These are phyloP conservation scores for Fusarium piperis DNA, from an alignment of 2,329 filamentous ascomycete species.

Conservation along the genomic window DNA sequence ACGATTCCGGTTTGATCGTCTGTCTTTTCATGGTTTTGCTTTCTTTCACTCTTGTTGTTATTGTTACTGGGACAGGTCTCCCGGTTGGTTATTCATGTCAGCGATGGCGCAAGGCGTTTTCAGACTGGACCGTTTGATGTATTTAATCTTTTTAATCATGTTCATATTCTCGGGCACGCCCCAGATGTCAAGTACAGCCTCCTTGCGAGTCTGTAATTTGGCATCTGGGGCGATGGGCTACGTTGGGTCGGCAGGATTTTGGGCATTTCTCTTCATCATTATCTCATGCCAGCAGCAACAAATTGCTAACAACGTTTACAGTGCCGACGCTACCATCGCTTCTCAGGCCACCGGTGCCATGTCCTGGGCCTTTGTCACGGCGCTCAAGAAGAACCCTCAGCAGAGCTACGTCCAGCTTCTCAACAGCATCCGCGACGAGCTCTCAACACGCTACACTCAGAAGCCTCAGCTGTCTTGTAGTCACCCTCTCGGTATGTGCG, in stretches of 20 bases:
- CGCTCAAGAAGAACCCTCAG: slow-evolving; percentile 95
- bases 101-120: slow-evolving; percentile 35
- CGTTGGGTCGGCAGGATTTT: slow-evolving; percentile 48
- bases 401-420: slow-evolving; percentile 97
- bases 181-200: slow-evolving; percentile 53
- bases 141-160: slow-evolving; percentile 32
- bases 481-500: slow-evolving; percentile 85
- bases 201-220: slow-evolving; percentile 47
- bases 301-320: slow-evolving; percentile 50
- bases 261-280: not conserved
- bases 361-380: slow-evolving; percentile 96
- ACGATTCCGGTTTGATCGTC: slow-evolving; percentile 24
- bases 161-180: slow-evolving; percentile 46
- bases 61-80: slow-evolving; percentile 18
- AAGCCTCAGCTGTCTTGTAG: slow-evolving; percentile 98
- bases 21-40: slow-evolving; percentile 1
- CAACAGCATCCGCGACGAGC: slow-evolving; percentile 94
- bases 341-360: slow-evolving; percentile 95
- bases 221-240: slow-evolving; percentile 57
- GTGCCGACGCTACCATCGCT: slow-evolving; percentile 90
- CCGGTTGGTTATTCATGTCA: slow-evolving; percentile 2
- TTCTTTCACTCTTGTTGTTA: slow-evolving; percentile 3
- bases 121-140: slow-evolving; percentile 19
- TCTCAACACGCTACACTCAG: slow-evolving; percentile 87
- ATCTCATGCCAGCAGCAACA: not conserved